Evolutionary conservation across 257 asterid genomes (phyloP), one percentile per base, ranked within the genome.

Genomic region (Petunia axillaris): DNA sequence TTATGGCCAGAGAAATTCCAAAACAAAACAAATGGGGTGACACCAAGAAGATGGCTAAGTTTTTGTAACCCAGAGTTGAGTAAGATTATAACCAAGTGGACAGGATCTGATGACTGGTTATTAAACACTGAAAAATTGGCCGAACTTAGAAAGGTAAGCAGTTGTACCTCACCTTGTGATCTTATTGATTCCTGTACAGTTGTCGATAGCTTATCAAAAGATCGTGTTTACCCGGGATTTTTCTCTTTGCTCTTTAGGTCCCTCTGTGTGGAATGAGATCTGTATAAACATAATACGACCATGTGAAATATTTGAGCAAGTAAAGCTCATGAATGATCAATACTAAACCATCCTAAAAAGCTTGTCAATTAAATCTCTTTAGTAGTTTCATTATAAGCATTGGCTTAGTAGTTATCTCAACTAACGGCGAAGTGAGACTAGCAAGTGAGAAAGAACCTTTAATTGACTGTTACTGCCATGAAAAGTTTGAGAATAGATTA

Each of bases 11-110:
- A 89, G 84, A 93, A 93, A 87, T 93, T 93, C 85, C 95, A 91
- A 83, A 93, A 93, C 85, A 93, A 93, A 81, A 93, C 97, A 76
- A 93, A 93, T 74, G 97, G 97, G 55, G 97, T 93, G 80, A 93
- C 98, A 43, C 97, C 98, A 52, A 86, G 98, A 88, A 90, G 98
- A 86, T 93, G 98, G 98, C 80, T 93, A 82, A 85, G 85, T 25
- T 93, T 91, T 86, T 93, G 97, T 85, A 93, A 93, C 52, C 95
- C 95, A 55, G 87, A 87, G 80, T 87, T 93, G 65, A 91, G 97
- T 80, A 57, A 84, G 40, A 89, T 90, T 66, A 86, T 93, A 77
- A 91, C 95, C 11, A 91, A 89, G 85, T 93, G 98, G 98, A 87
- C 82, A 83, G 98, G 93, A 63, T 83, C 86, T 7, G 89, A 88